phyloP scores from a whole-genome alignment of 2,329 filamentous ascomycete genomes.

The Alternaria sp. region DNA sequence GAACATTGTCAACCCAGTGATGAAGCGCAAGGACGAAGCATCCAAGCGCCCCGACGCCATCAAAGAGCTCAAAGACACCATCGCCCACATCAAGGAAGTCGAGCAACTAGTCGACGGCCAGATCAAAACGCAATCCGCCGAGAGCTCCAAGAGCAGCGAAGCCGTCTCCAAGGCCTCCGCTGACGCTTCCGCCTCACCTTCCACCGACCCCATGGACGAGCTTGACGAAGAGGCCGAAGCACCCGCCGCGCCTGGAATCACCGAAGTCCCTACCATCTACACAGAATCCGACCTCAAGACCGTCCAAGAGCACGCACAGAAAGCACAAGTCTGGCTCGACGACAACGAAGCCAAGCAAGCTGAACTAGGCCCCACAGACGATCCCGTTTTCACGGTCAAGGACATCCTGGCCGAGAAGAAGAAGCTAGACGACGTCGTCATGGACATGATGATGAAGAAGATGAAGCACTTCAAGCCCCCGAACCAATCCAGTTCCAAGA shows the following conservation, averaged over 20 bases:
- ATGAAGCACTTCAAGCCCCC: conserved; percentile 56
- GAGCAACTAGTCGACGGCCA: conserved; percentile 72
- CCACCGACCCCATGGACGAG: conserved; percentile 65
- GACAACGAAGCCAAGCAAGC: conserved; percentile 69
- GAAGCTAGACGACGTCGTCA: conserved; percentile 73
- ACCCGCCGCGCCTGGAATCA: conserved; percentile 33
- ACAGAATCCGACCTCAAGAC: conserved; percentile 72
- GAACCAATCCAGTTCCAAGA: conserved; percentile 30
- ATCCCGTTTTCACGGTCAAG: conserved; percentile 76
- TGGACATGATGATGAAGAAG: conserved; percentile 70
- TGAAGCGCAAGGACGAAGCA: conserved; percentile 76
- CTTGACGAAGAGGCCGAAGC: conserved; percentile 78
- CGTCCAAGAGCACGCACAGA: conserved; percentile 67
- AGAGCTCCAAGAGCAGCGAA: conserved; percentile 49
- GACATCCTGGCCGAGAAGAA: conserved; percentile 70
- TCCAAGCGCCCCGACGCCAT: conserved; percentile 74
- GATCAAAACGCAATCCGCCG: conserved; percentile 72
- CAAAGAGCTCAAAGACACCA: conserved; percentile 69
- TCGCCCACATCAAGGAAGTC: conserved; percentile 75
- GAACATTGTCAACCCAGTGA: conserved; percentile 77
- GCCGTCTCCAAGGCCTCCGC: conserved; percentile 52
- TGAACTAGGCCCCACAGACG: conserved; percentile 59
- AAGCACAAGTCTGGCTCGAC: conserved; percentile 75
- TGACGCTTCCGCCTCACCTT: conserved; percentile 53
- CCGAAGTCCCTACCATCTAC: conserved; percentile 63